These are phyloP conservation scores for Sesbania bispinosa DNA, from an alignment of 306 rosid genomes.

Conservation along the genomic window DNA sequence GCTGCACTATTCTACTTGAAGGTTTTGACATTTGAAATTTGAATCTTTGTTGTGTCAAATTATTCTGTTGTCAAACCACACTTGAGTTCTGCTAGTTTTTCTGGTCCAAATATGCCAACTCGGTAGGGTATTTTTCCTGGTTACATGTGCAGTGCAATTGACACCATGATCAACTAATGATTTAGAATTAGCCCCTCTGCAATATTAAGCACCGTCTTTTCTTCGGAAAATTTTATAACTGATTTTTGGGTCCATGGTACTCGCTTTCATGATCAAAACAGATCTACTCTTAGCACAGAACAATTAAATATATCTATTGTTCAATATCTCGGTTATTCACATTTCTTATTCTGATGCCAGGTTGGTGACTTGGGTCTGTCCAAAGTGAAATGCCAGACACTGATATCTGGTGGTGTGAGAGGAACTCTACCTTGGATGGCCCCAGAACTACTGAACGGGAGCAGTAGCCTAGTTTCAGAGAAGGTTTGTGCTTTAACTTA, in stretches of 20 bases:
- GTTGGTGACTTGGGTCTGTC: conserved; percentile 97
- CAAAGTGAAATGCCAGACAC: conserved; percentile 87
- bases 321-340: conserved; percentile 19
- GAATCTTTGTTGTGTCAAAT: background rate
- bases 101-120: background rate
- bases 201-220: background rate
- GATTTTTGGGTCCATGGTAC: conserved; percentile 8
- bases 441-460: conserved; percentile 92
- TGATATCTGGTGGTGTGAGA: conserved; percentile 91
- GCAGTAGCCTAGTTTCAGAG: conserved; percentile 90
- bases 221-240: background rate
- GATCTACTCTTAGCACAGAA: background rate
- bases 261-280: conserved; percentile 4
- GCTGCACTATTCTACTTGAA: background rate
- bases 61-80: background rate
- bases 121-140: background rate
- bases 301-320: background rate
- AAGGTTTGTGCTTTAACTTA: conserved; percentile 47
- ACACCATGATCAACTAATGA: background rate
- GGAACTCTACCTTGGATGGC: conserved; percentile 99
- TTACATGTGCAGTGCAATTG: background rate
- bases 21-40: background rate
- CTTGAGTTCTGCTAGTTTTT: background rate
- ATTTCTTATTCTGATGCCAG: conserved; percentile 36
- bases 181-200: conserved; percentile 13